Base-by-base conservation (phyloP, 805 yeast species). In the Priceomyces carsonii region DNA sequence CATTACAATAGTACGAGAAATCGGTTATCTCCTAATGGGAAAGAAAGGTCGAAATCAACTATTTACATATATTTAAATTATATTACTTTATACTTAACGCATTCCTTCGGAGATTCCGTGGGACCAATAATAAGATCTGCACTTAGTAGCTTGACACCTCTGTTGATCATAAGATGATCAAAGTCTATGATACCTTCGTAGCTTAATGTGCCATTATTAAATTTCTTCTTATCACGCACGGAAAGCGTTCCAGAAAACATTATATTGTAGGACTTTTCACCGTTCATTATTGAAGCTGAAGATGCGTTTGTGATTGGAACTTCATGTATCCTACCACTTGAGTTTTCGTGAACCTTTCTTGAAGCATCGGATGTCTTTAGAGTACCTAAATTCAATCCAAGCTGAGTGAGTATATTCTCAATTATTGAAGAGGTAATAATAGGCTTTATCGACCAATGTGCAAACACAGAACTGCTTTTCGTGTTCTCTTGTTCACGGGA, bases 121-220 rank as follows among this genome's bases (percentile, higher is more conserved):
- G 21, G 26, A 16, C 29, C 26, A 32, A 31, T 36, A 19, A 36
- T 30, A 27, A 57, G 36, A 10, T 55, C 51, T 43, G 60, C 43
- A 8, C 42, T 39, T 5, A 31, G 28, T 8, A 65, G 43, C 30
- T 59, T 57, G 20, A 60, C 54, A 2, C 71, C 71, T 19, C 59
- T 40, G 39, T 58, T 53, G 18, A 62, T 55, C 26, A 48, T 45
- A 18, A 55, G 30, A 36, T 65, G 71, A 36, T 53, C 52, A 31
- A 52, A 46, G 35, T 64, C 69, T 16, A 65, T 40, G 8, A 33
- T 34, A 1, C 69, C 71, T 12, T 36, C 32, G 42, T 61, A 65
- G 9, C 20, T 15, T 8, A 56, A 38, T 3, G 32, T 24, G 0
- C 64, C 64, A 16, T 26, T n/a, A 12, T 43, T 42, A 5, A 27